Percentiles rank a stretch among this genome's conserved stretches.
Conservation (phyloP, 345 rosid species). For the Rhizophora mangle region DNA sequence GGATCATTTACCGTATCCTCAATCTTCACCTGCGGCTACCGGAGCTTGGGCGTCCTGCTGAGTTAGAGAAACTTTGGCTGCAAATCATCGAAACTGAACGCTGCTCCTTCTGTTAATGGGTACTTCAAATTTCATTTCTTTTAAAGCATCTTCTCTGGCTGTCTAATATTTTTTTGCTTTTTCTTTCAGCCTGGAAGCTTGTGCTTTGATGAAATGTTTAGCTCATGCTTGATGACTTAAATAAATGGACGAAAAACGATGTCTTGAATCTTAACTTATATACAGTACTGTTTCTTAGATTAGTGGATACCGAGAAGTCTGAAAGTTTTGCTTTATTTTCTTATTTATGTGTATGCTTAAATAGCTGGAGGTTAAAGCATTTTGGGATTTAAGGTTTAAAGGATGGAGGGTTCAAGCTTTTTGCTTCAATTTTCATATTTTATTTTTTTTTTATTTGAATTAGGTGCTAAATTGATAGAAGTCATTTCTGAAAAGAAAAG, state of each 20-base stretch:
- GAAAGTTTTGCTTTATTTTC: not conserved
- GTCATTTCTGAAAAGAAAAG: not conserved
- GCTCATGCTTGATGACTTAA: constrained; percentile 3
- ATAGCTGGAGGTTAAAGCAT: not conserved
- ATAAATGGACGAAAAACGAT: not conserved
- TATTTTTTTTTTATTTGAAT: not conserved
- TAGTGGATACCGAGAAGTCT: not conserved
- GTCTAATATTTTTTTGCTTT: not conserved
- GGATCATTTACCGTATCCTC: constrained; percentile 40
- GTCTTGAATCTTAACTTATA: not conserved
- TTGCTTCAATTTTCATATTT: not conserved
- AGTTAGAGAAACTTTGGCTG: constrained; percentile 28
- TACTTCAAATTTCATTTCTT: constrained; percentile 24
- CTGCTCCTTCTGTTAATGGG: constrained; percentile 42
- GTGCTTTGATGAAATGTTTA: not conserved
- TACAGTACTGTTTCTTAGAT: not conserved
- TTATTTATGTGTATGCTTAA: not conserved
- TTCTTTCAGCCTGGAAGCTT: not conserved
- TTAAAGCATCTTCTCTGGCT: not conserved
- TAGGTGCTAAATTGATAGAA: not conserved
- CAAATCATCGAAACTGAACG: constrained; percentile 35
- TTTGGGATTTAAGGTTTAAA: too few relatives aligned
- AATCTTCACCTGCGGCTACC: constrained; percentile 38
- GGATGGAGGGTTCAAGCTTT: not conserved
- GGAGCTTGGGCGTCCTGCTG: constrained; percentile 38